phyloP scores from a whole-genome alignment of 768 basidiomycete genomes.

The Mycena haematopus region DNA sequence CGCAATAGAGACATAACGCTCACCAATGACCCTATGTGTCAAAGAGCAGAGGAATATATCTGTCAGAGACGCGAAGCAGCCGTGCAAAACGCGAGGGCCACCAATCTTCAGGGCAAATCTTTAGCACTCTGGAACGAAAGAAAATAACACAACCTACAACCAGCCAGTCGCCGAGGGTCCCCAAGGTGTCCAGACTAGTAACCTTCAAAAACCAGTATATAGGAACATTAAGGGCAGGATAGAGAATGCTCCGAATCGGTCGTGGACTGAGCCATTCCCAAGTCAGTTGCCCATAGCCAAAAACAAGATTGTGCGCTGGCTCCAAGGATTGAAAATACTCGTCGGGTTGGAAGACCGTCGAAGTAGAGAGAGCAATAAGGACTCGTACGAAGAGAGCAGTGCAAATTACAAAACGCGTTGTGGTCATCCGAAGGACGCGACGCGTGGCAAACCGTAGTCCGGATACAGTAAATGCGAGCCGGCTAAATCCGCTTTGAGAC shows the following conservation, averaged over 20 bases:
- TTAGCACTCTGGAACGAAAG: slow-evolving; percentile 11
- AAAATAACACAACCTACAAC: slow-evolving; percentile 61
- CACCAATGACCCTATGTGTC: slow-evolving; percentile 62
- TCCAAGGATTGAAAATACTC: slow-evolving; percentile 97
- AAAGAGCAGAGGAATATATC: slow-evolving; percentile 78
- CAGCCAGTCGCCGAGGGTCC: slow-evolving; percentile 47
- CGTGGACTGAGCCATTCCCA: slow-evolving; percentile 89
- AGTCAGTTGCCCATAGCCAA: slow-evolving; percentile 89
- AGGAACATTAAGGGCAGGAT: slow-evolving; percentile 82
- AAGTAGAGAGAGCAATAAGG: slow-evolving; percentile 68
- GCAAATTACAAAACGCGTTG: slow-evolving; percentile 9
- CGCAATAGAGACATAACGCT: slow-evolving; percentile 59
- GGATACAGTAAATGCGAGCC: no score
- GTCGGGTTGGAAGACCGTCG: slow-evolving; percentile 95
- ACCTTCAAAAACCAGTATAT: slow-evolving; percentile 74
- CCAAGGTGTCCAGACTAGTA: slow-evolving; percentile 54
- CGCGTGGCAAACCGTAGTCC: no score
- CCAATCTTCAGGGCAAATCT: slow-evolving; percentile 55
- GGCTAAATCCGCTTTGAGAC: no score
- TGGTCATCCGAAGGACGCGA: not conserved
- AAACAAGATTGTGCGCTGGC: slow-evolving; percentile 86
- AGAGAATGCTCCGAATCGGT: slow-evolving; percentile 82
- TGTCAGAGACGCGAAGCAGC: slow-evolving; percentile 76
- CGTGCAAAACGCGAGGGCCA: slow-evolving; percentile 80
- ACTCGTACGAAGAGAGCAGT: slow-evolving; percentile 60